Base-by-base conservation (phyloP, 2,329 filamentous ascomycete genomes). In the Claviceps purpurea region DNA sequence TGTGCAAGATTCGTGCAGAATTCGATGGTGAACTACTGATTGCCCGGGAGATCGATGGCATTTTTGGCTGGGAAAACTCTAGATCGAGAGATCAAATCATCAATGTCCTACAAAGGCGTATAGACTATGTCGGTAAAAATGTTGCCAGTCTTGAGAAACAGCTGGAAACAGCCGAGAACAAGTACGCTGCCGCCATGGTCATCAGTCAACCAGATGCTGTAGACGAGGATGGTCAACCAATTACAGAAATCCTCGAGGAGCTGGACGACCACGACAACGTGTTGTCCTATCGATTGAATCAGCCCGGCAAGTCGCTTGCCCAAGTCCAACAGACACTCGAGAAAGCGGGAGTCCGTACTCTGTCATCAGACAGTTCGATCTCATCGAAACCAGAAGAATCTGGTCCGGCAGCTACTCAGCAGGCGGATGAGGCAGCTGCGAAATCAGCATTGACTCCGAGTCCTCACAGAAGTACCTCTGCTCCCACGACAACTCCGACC, bases 171-270 rank as follows among this genome's bases (percentile, higher is more conserved):
- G 81, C 81, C 6, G 83, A 95, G 65, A 76, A 83, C 55, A 85
- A 85, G 61, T 70, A 91, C 48, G 79, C 81, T 16, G 79, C 79
- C 10, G 74, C 84, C 11, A 73, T 79, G 10, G 70, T 81, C 3
- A 67, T 80, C 44, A 77, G 75, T 52, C 75, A 82, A 24, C 77
- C 82, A 0, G 80, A 82, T 51, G 73, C 76, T 45, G 73, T 72
- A 50, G 81, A 85, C 55, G 84, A 86, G 55, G 81, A 82, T 13
- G 83, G 82, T 1, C 72, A 89, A 50, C 87, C 89, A 0, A 78
- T 97, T 54, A 90, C 86, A 37, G 93, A 97, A 60, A 97, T 98
- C 57, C 74, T 89, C 51, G 93, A 98, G 68, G 82, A 95, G 69
- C 73, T 97, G 24, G 93, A 97, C 62, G 90, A 96, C 8, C 80